A percentile compares a stretch with the other conserved stretches of the same genome.
Evolutionary conservation across 2,329 filamentous ascomycete genomes (phyloP).

Genomic region (Aspergillus pseudotamarii): DNA sequence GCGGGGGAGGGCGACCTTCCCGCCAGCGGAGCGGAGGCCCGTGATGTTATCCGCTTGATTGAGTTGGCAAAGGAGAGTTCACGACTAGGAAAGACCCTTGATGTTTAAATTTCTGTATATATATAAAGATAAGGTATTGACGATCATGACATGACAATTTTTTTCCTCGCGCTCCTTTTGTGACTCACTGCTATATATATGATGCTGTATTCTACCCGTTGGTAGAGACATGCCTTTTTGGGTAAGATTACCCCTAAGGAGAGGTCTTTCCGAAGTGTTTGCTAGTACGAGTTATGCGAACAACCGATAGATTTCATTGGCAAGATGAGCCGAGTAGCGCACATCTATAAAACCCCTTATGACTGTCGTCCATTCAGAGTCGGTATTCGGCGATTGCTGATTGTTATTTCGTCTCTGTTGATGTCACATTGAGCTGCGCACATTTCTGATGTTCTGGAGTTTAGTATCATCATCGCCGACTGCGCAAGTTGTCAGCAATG

Average conservation of each 20-base stretch:
- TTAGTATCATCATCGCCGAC: background rate
- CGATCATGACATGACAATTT: background rate
- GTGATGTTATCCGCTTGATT: conserved; percentile 58
- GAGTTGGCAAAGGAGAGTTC: conserved; percentile 60
- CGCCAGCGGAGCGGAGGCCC: conserved; percentile 56
- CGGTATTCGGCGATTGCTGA: too few relatives aligned
- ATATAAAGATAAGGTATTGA: background rate
- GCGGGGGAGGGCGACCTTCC: conserved; percentile 57
- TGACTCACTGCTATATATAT: background rate
- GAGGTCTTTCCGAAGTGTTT: background rate
- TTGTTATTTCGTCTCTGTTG: too few relatives aligned
- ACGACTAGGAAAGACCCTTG: conserved; percentile 52
- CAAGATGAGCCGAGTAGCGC: background rate
- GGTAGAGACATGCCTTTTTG: too few relatives aligned
- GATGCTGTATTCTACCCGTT: background rate
- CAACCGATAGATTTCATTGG: background rate
- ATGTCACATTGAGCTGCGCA: too few relatives aligned
- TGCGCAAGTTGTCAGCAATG: background rate
- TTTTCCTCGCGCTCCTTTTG: background rate
- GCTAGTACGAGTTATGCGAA: background rate
- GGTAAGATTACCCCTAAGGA: too few relatives aligned
- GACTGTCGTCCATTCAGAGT: too few relatives aligned
- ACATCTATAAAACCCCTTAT: background rate
- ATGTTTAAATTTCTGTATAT: conserved; percentile 27
- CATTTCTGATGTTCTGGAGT: background rate